phyloP scores from a whole-genome alignment of 225 moss, liverwort and hornwort species.

The Polytrichum formosum region DNA sequence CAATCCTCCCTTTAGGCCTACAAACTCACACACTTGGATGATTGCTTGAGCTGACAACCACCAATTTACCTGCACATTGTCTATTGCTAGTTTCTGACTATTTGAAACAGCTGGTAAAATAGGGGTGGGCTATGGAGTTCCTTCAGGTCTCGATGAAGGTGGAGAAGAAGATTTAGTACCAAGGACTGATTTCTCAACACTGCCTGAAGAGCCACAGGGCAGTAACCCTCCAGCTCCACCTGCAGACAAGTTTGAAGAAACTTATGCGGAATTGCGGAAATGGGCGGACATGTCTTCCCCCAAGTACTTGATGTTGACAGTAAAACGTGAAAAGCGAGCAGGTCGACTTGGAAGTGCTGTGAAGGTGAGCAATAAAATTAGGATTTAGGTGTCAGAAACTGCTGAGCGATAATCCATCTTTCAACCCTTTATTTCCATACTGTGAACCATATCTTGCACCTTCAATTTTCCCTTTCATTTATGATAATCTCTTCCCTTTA shows the following conservation, averaged over 20 bases:
- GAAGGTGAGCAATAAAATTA: conserved; percentile 45
- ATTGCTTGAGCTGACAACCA: no score
- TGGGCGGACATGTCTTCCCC: conserved; percentile 78
- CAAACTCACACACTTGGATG: no score
- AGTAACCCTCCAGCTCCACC: conserved; percentile 18
- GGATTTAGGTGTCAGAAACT: no score
- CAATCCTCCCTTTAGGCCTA: no score
- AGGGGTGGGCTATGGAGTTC: not conserved
- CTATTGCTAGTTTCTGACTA: no score
- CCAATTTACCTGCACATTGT: no score
- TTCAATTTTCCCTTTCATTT: no score
- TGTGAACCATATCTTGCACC: no score
- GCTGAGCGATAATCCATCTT: no score
- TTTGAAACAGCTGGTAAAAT: no score
- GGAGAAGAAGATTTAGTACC: not conserved
- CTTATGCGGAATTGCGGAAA: conserved; percentile 77
- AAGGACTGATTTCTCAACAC: conserved; percentile 8
- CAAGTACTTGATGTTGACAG: conserved; percentile 68
- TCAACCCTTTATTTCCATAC: no score
- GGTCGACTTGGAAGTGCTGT: conserved; percentile 77
- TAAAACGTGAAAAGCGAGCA: conserved; percentile 79
- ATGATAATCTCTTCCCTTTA: no score
- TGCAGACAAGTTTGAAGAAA: conserved; percentile 68
- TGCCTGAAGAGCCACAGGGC: conserved; percentile 22
- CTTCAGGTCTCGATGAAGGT: conserved; percentile 5